Evolutionary conservation across 805 yeast species (phyloP).

Genomic region (Starmerella apicola): DNA sequence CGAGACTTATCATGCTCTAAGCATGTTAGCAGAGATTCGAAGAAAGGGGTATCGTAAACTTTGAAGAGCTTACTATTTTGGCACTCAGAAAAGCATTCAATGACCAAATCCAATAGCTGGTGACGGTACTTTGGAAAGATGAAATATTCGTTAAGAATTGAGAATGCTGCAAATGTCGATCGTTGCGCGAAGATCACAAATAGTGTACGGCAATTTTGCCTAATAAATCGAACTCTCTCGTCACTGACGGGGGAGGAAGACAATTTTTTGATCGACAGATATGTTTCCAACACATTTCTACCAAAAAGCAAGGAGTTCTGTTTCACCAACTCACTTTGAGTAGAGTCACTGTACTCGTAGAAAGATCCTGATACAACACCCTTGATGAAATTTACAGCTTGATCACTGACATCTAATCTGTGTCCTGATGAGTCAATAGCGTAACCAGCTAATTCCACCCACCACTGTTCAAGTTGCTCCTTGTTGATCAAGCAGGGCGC

Average conservation of each 20-base stretch:
- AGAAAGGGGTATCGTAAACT: slow-evolving; percentile 18
- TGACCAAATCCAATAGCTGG: slow-evolving; percentile 31
- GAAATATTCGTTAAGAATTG: slow-evolving; percentile 30
- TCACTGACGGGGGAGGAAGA: slow-evolving; percentile 17
- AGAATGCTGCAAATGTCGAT: slow-evolving; percentile 30
- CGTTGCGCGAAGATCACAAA: slow-evolving; percentile 35
- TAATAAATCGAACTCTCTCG: slow-evolving; percentile 41
- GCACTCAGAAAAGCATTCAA: slow-evolving; percentile 17
- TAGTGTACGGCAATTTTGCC: slow-evolving; percentile 33
- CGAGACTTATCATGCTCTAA: slow-evolving; percentile 33
- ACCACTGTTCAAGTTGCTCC: slow-evolving; percentile 35
- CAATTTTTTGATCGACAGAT: slow-evolving; percentile 8
- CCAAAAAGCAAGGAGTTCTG: slow-evolving; percentile 18
- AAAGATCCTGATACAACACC: slow-evolving; percentile 22
- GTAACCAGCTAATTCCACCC: slow-evolving; percentile 35
- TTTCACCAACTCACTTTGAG: slow-evolving; percentile 12
- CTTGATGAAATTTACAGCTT: slow-evolving; percentile 25
- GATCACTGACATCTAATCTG: slow-evolving; percentile 29
- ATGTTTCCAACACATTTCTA: slow-evolving; percentile 22
- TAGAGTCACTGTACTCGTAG: slow-evolving; percentile 17
- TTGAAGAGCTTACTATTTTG: slow-evolving; percentile 21
- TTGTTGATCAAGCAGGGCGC: slow-evolving; percentile 24
- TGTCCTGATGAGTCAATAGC: slow-evolving; percentile 51
- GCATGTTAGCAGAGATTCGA: slow-evolving; percentile 18
- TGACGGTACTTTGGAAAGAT: slow-evolving; percentile 29